Evolutionary conservation across 2,329 filamentous ascomycete species (phyloP).

Genomic region (Alternaria solani): DNA sequence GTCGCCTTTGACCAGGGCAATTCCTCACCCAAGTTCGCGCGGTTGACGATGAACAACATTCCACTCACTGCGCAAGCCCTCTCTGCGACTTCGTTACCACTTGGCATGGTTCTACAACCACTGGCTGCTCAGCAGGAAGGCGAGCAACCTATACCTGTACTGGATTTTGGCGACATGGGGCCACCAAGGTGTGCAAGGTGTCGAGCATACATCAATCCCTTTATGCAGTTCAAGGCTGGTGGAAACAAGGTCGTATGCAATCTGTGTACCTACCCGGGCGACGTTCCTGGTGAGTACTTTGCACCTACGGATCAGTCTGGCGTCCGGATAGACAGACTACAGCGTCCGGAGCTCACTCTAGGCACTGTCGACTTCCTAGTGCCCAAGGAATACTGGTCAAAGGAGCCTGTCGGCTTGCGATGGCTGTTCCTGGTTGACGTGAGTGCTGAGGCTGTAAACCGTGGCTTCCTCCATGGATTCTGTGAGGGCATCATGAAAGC

Average conservation of each 20-base stretch:
- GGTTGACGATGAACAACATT: slow-evolving; percentile 92
- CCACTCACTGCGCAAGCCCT: slow-evolving; percentile 83
- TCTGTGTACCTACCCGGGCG: slow-evolving; percentile 96
- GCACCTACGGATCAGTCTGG: slow-evolving; percentile 88
- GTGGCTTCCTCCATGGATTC: slow-evolving; percentile 87
- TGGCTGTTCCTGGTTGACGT: slow-evolving; percentile 95
- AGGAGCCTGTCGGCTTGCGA: slow-evolving; percentile 84
- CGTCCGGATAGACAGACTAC: slow-evolving; percentile 83
- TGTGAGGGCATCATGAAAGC: slow-evolving; percentile 87
- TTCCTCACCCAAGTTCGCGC: slow-evolving; percentile 90
- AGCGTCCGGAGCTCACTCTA: slow-evolving; percentile 86
- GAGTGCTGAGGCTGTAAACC: slow-evolving; percentile 88
- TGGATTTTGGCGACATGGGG: slow-evolving; percentile 92
- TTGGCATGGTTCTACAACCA: slow-evolving; percentile 89
- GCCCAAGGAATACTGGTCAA: slow-evolving; percentile 98
- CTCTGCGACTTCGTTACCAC: slow-evolving; percentile 78
- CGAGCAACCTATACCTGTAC: slow-evolving; percentile 85
- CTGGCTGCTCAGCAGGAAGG: slow-evolving; percentile 83
- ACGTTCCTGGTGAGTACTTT: slow-evolving; percentile 91
- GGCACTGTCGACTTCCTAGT: slow-evolving; percentile 97
- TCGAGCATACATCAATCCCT: slow-evolving; percentile 96
- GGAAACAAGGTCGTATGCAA: slow-evolving; percentile 98
- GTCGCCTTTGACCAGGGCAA: slow-evolving; percentile 97
- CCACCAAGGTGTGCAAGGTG: slow-evolving; percentile 93
- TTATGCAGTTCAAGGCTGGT: slow-evolving; percentile 95